Evolutionary conservation across 2,329 filamentous ascomycete genomes (phyloP).

Genomic region (Ramichloridium luteum): DNA sequence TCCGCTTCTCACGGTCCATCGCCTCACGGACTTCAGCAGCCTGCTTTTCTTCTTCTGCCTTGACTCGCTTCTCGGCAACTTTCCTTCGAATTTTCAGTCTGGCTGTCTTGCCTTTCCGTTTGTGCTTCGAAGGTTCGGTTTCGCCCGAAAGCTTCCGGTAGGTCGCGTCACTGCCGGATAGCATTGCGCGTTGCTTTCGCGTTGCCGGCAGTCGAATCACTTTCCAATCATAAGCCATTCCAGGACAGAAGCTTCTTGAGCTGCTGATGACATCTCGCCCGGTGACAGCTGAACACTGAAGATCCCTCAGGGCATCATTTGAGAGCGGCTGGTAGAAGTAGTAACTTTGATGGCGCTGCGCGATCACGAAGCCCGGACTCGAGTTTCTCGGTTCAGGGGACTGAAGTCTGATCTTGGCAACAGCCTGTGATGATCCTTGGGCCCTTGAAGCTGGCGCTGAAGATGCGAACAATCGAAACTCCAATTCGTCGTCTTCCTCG

Average conservation of each 20-base stretch:
- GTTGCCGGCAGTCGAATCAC: constrained; percentile 10
- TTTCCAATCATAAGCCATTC: constrained; percentile 14
- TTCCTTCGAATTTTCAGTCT: constrained; percentile 20
- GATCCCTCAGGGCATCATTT: constrained; percentile 4
- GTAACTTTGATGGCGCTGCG: constrained; percentile 9
- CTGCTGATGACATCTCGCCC: constrained; percentile 9
- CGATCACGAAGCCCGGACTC: constrained; percentile 11
- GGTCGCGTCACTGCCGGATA: constrained; percentile 4
- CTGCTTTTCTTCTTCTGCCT: constrained; percentile 13
- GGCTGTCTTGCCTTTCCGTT: constrained; percentile 21
- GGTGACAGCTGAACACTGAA: constrained; percentile 9
- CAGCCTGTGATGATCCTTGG: neutral
- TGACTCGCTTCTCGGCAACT: constrained; percentile 11
- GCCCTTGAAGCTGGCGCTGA: constrained; percentile 1
- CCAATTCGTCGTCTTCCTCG: constrained; percentile 8
- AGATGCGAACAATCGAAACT: constrained; percentile 14
- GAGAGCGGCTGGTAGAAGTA: constrained; percentile 9
- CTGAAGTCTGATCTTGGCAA: constrained; percentile 14
- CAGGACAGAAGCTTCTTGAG: constrained; percentile 10
- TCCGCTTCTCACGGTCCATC: constrained; percentile 23
- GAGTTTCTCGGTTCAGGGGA: constrained; percentile 9
- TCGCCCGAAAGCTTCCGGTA: constrained; percentile 5
- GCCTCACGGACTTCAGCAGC: constrained; percentile 20
- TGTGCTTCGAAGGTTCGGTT: constrained; percentile 14
- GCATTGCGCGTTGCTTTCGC: constrained; percentile 6